These are phyloP conservation scores for Hymenoscyphus scutula DNA, from an alignment of 2,329 filamentous ascomycete genomes.

Conservation along the genomic window DNA sequence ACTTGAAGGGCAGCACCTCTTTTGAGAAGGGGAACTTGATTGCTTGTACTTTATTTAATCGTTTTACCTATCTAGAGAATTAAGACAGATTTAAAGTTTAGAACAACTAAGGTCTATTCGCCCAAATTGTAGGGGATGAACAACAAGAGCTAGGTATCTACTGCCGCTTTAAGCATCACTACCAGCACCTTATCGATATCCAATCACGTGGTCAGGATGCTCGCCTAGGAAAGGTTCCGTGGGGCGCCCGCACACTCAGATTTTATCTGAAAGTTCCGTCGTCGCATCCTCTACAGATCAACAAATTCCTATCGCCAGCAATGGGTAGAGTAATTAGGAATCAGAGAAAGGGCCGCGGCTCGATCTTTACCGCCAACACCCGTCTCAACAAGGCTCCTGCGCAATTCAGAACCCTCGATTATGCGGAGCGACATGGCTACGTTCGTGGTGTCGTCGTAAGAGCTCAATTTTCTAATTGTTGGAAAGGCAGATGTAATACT, in stretches of 20 bases:
- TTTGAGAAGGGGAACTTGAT: too few species aligned
- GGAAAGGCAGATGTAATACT: not conserved
- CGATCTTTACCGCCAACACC: conserved; percentile 77
- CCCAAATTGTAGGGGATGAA: too few species aligned
- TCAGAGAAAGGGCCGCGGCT: conserved; percentile 75
- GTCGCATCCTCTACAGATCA: conserved; percentile 1
- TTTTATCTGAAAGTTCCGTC: not conserved
- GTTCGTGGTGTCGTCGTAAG: conserved; percentile 78
- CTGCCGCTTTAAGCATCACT: too few species aligned
- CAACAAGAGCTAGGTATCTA: too few species aligned
- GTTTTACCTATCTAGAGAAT: too few species aligned
- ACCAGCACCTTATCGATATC: too few species aligned
- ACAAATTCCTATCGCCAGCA: conserved; percentile 3
- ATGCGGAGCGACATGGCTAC: conserved; percentile 95
- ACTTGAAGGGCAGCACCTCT: not conserved
- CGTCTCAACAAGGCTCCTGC: conserved; percentile 93
- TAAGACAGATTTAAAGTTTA: too few species aligned
- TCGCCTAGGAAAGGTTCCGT: not conserved
- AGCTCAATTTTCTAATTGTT: not conserved
- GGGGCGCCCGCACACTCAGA: not conserved
- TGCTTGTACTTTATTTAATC: too few species aligned
- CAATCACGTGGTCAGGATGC: not conserved
- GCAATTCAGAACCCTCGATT: conserved; percentile 97
- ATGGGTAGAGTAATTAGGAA: conserved; percentile 65
- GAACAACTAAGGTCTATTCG: too few species aligned